phyloP scores from a whole-genome alignment of 352 stramenopile species.

The Elongisporangium undulatum region DNA sequence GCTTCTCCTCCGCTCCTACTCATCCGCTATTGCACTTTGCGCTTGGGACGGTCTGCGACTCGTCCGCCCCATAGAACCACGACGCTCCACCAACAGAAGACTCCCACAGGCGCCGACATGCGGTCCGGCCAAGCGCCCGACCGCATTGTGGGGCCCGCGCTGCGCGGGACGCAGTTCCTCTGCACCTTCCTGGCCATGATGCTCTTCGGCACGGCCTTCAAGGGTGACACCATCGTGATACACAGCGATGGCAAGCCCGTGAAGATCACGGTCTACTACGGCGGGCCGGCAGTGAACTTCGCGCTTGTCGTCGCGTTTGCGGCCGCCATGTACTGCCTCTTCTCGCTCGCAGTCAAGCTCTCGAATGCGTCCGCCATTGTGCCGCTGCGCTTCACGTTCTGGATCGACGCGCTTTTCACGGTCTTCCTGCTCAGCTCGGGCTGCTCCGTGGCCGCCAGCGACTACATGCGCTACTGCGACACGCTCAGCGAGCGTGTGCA shows the following conservation, averaged over 20 bases:
- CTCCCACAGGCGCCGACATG: background rate
- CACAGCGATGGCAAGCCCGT: constrained; percentile 14
- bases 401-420: constrained; percentile 55
- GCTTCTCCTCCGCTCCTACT: background rate
- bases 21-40: background rate
- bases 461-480: constrained; percentile 68
- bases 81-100: background rate
- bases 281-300: constrained; percentile 55
- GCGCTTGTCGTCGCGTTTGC: constrained; percentile 58
- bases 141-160: constrained; percentile 33
- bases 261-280: constrained; percentile 49
- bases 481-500: constrained; percentile 29
- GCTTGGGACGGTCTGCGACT: background rate
- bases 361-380: constrained; percentile 17
- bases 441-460: constrained; percentile 49
- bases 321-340: constrained; percentile 39
- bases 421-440: constrained; percentile 66
- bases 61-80: background rate
- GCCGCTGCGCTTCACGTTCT: constrained; percentile 38
- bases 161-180: constrained; percentile 50
- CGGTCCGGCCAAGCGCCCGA: constrained; percentile 33
- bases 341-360: constrained; percentile 7
- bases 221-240: constrained; percentile 16
- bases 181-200: constrained; percentile 39
- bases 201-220: constrained; percentile 47